Conservation (phyloP, 306 rosid genomes). For the Prunus dulcis region DNA sequence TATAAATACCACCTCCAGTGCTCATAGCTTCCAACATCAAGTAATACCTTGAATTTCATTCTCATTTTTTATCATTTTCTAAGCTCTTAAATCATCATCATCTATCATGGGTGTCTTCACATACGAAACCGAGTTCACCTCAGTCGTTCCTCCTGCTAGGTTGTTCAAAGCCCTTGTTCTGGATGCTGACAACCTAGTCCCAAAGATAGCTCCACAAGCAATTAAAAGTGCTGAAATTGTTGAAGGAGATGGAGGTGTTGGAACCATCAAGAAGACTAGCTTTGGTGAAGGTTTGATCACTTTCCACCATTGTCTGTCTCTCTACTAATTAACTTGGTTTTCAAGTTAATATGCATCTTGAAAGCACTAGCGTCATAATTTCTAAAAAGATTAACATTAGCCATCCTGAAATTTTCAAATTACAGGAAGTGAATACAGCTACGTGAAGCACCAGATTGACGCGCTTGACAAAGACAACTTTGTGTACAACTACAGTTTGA, state of each 20-base stretch:
- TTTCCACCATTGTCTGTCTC: too few relatives aligned
- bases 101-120: conserved; percentile 42
- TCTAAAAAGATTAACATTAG: too few relatives aligned
- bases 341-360: too few relatives aligned
- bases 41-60: not conserved
- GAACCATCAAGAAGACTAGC: conserved; percentile 33
- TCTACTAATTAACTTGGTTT: too few relatives aligned
- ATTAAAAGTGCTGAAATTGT: conserved; percentile 27
- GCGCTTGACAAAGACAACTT: conserved; percentile 30
- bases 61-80: not conserved
- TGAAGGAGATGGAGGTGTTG: conserved; percentile 48
- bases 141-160: conserved; percentile 13
- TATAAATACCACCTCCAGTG: not conserved
- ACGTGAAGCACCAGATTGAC: conserved; percentile 31
- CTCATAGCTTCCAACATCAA: not conserved
- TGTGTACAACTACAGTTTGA: conserved; percentile 26
- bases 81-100: not conserved
- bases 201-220: conserved; percentile 26
- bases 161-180: conserved; percentile 22
- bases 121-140: conserved; percentile 18
- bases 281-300: conserved; percentile 15
- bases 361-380: too few relatives aligned
- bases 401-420: not conserved
- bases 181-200: conserved; percentile 40
- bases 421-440: not conserved